Evolutionary conservation across 768 basidiomycete species (phyloP), one percentile per base, ranked within the genome.

Genomic region (Psilocybe sp.): DNA sequence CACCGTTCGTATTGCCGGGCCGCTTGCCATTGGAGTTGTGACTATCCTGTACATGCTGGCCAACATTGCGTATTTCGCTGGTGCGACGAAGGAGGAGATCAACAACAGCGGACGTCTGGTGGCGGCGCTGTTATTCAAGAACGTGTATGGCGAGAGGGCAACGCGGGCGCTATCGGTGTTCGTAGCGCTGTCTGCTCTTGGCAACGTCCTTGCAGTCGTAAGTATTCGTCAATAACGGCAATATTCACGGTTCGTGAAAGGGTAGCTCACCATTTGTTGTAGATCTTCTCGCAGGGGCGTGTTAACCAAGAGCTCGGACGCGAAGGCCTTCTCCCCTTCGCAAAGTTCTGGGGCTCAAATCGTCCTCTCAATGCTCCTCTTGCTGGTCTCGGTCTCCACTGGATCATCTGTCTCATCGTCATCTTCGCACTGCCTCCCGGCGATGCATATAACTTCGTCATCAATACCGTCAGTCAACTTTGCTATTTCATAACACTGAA

Each of bases 51-150:
- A 88, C 57, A 19, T 87, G 18, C 69, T 79, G 5, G 77, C 79
- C 40, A 87, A 87, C 55, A 59, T 87, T 19, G 82, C 84, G 0
- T 89, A 87, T 60, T 81, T 85, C 46, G 80, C 80, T 1, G 85
- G 76, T n/a, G 82, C 84, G 8, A 77, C 80, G 5, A 85, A 82
- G 54, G 69, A 75, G 14, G 82, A 87, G 44, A 89, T 89, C 49
- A 64, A 76, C 0, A 65, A 66, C 11, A 79, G 79, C 1, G 81
- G 82, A 2, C 72, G 77, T 7, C 76, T 84, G n/a, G 78, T 84
- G 3, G 85, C 84, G 1, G 81, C 84, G 0, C 58, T 87, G 18
- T 77, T 86, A 58, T 88, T 89, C 64, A 72, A 79, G 42, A 84
- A 84, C 54, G 70, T 89, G 2, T 87, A 76, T 55, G 86, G 86